Base-by-base conservation (phyloP, 495 filamentous ascomycete species). In the Hyphodiscus hymeniophilus region DNA sequence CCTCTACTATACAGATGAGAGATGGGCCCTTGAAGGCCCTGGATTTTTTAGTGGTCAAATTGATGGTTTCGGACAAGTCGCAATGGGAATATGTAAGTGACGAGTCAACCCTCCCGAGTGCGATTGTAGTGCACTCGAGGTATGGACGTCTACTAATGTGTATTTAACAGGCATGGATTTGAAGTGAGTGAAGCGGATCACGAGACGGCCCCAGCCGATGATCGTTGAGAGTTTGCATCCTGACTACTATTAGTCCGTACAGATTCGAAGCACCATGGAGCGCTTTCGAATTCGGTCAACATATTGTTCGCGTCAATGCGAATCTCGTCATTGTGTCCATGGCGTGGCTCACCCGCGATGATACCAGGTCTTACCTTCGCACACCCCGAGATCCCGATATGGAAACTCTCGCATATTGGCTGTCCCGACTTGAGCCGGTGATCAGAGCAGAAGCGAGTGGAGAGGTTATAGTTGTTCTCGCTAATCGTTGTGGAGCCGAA, bases 1-100 rank as follows among this genome's bases (percentile, higher is more conserved):
- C 55, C 74, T 98, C 47, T 97, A 91, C 63, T 86, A 85, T 66
- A 92, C 88, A 0, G 91, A 97, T 59, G 88, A 89, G 58, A 85
- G 80, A 0, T 98, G 92, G 92, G 89, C 91, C 1, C 62, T 73
- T 2, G 90, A 95, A 65, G 87, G 87, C 10, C 60, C 65, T 3
- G 81, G 82, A 13, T 88, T 84, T 56, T 81, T 60, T 60, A 55
- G 60, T 31, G 75, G 72, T 2, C 52, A 63, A 3, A 60, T 82
- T 16, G 68, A 67, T 5, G 66, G 63, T n/a, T 51, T 79, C 21
- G 76, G 74, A n/a, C 69, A 76, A 6, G 80, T 86, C 10, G 81
- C 85, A 2, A 84, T 88, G 60, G 91, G 90, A 6, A 95, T 97
- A 51, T 95, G 91, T 75, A 86, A 49, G 56, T 46, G 46, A 21